A percentile compares a stretch with the other conserved stretches of the same genome.
phyloP scores from a whole-genome alignment of 768 basidiomycete species.

The Strobilomyces confusus region DNA sequence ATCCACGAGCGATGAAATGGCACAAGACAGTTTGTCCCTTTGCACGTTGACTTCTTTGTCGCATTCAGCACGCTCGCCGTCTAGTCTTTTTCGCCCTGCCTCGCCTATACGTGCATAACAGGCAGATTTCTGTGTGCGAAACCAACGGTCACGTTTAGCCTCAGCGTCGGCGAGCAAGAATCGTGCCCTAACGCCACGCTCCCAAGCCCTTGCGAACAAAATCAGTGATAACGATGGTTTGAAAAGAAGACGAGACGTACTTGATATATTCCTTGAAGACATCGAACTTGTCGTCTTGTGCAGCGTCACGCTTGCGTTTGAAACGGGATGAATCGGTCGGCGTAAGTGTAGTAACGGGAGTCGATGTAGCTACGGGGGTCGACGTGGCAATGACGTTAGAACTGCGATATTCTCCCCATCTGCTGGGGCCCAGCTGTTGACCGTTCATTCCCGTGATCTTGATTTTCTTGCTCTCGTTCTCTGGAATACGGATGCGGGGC shows the following conservation, averaged over 20 bases:
- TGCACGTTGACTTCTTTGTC: conserved; percentile 25
- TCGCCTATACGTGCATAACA: conserved; percentile 29
- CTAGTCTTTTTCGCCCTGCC: conserved; percentile 28
- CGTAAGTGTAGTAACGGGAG: conserved; percentile 12
- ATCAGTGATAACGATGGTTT: background rate
- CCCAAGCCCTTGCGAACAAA: conserved; percentile 21
- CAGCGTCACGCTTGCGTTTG: conserved; percentile 26
- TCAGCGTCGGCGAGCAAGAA: conserved; percentile 27
- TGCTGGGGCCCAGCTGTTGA: conserved; percentile 15
- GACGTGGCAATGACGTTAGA: conserved; percentile 5
- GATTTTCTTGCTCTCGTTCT: conserved; percentile 8
- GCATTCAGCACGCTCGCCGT: conserved; percentile 24
- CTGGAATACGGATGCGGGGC: conserved; percentile 25
- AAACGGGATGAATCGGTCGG: conserved; percentile 14
- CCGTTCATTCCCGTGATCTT: conserved; percentile 25
- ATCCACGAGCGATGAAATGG: conserved; percentile 22
- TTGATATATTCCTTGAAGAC: conserved; percentile 29
- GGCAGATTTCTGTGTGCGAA: conserved; percentile 28
- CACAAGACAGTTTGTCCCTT: conserved; percentile 21
- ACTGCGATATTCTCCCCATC: conserved; percentile 10
- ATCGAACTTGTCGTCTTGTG: conserved; percentile 21
- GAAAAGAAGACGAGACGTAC: conserved; percentile 13
- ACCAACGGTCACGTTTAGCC: conserved; percentile 27
- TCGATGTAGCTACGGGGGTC: conserved; percentile 7
- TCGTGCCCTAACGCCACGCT: conserved; percentile 29